Conservation (phyloP, 2,329 filamentous ascomycete species). For the Colletotrichum caudatum region DNA sequence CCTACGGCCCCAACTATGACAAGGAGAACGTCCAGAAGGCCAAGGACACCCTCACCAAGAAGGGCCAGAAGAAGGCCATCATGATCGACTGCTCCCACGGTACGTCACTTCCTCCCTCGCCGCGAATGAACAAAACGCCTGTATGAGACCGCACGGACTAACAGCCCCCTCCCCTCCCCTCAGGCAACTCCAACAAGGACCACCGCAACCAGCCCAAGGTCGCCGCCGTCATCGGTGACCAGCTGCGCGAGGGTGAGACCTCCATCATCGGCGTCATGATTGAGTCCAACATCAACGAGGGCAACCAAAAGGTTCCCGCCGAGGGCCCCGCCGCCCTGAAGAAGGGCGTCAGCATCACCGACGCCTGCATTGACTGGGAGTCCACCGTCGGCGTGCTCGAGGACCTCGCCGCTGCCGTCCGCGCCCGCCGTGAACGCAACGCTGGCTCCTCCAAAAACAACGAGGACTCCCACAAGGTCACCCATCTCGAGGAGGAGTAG, state of each 20-base stretch:
- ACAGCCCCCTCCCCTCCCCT: background rate
- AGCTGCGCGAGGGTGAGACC: conserved; percentile 87
- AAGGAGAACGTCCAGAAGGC: conserved; percentile 82
- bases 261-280: conserved; percentile 98
- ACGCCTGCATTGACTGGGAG: conserved; percentile 96
- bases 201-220: conserved; percentile 98
- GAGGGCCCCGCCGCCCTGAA: conserved; percentile 84
- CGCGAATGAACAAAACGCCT: background rate
- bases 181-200: conserved; percentile 96
- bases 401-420: conserved; percentile 85
- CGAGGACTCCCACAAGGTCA: conserved; percentile 54
- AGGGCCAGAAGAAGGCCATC: conserved; percentile 87
- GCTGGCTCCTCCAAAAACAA: conserved; percentile 51
- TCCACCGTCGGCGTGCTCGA: conserved; percentile 84
- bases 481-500: conserved; percentile 65
- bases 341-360: conserved; percentile 94
- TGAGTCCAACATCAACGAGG: conserved; percentile 95
- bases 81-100: conserved; percentile 99
- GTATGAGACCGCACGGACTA: background rate
- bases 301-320: conserved; percentile 86
- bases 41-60: conserved; percentile 82
- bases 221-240: conserved; percentile 82
- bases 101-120: conserved; percentile 54
- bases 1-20: conserved; percentile 93
- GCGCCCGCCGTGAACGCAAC: conserved; percentile 73